phyloP scores from a whole-genome alignment of 768 basidiomycete genomes.

The Termitomyces bulborhizus region DNA sequence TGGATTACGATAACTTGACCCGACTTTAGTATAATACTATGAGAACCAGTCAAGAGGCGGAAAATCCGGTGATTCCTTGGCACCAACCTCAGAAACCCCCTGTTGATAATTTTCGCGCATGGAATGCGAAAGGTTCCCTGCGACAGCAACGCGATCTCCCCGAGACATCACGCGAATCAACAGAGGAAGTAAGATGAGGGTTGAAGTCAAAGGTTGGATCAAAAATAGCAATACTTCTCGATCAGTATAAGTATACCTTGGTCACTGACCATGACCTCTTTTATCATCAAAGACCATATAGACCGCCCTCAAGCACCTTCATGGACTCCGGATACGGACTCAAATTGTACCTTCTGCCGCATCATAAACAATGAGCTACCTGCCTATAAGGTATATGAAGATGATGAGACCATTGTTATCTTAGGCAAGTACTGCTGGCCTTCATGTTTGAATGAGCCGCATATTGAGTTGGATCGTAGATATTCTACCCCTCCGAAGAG shows the following conservation, averaged over 20 bases:
- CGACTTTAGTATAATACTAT: constrained; percentile 60
- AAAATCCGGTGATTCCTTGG: neutral
- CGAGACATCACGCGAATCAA: constrained; percentile 23
- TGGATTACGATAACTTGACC: constrained; percentile 66
- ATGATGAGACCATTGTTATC: constrained; percentile 58
- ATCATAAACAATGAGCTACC: constrained; percentile 48
- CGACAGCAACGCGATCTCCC: constrained; percentile 24
- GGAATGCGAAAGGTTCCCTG: constrained; percentile 28
- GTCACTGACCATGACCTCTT: constrained; percentile 54
- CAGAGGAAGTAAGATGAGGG: neutral
- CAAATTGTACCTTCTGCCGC: constrained; percentile 57
- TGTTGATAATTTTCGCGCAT: constrained; percentile 35
- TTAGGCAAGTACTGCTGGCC: constrained; percentile 36
- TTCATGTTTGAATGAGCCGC: neutral
- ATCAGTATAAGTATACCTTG: too few species aligned
- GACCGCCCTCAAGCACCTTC: constrained; percentile 35
- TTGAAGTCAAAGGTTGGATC: neutral
- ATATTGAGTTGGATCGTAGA: constrained; percentile 30
- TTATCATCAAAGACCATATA: constrained; percentile 61
- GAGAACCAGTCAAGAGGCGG: neutral
- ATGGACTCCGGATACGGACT: constrained; percentile 39
- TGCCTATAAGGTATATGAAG: constrained; percentile 50
- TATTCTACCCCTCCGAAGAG: constrained; percentile 59
- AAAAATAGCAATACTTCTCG: neutral
- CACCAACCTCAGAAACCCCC: constrained; percentile 54